Evolutionary conservation across 2,329 filamentous ascomycete genomes (phyloP).

Genomic region (Exophiala viscosa): DNA sequence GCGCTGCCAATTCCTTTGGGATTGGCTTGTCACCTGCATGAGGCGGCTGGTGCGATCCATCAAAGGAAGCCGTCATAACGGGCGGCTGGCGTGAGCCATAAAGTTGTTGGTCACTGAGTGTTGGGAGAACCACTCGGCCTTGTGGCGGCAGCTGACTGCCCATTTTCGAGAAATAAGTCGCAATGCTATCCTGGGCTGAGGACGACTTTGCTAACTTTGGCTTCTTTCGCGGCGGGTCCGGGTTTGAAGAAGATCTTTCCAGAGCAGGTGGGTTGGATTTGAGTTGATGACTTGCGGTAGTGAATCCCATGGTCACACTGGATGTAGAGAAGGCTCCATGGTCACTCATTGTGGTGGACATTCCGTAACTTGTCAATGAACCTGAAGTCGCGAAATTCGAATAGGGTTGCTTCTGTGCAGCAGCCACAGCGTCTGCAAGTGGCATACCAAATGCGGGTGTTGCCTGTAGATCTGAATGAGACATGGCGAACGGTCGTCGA

Average conservation of each 20-base stretch:
- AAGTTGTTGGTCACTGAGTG: too few species aligned
- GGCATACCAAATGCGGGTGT: constrained; percentile 14
- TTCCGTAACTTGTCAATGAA: constrained; percentile 37
- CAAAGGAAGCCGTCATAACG: not conserved
- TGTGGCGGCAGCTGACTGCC: not conserved
- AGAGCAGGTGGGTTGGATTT: constrained; percentile 29
- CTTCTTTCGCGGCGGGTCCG: constrained; percentile 32
- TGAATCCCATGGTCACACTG: constrained; percentile 52
- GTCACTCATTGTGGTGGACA: constrained; percentile 61
- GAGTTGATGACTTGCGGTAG: constrained; percentile 57
- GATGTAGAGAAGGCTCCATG: constrained; percentile 36
- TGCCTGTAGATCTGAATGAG: constrained; percentile 28
- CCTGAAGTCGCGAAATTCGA: constrained; percentile 29
- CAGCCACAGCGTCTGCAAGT: constrained; percentile 13
- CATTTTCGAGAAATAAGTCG: constrained; percentile 42
- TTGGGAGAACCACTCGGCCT: not conserved
- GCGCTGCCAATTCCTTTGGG: constrained; percentile 18
- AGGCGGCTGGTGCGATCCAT: not conserved
- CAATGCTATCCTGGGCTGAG: constrained; percentile 51
- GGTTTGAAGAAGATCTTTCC: constrained; percentile 28
- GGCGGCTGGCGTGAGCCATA: not conserved
- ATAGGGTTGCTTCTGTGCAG: constrained; percentile 1
- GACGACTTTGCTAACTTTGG: constrained; percentile 37
- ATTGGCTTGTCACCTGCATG: not conserved
- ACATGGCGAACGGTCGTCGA: constrained; percentile 37